Evolutionary conservation across 805 yeast genomes (phyloP).

Genomic region (Candida adriatica): DNA sequence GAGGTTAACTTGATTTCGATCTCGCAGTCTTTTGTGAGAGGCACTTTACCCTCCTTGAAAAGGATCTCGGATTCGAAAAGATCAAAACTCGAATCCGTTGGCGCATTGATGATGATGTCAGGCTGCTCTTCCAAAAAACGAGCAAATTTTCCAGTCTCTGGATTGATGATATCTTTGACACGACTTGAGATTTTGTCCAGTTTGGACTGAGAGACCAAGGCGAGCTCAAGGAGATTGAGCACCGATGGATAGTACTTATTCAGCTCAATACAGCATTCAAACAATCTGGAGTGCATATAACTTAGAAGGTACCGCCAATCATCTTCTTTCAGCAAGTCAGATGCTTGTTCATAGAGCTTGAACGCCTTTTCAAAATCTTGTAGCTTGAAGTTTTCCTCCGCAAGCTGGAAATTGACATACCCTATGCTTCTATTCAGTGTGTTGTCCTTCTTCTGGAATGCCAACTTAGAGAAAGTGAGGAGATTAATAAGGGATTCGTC

Average conservation of each 20-base stretch:
- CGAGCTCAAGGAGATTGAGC: slow-evolving; percentile 27
- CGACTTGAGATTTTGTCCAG: slow-evolving; percentile 1
- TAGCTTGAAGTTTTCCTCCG: slow-evolving; percentile 34
- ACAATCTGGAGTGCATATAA: slow-evolving; percentile 29
- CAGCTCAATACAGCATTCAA: slow-evolving; percentile 31
- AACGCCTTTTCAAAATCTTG: slow-evolving; percentile 35
- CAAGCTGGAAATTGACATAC: slow-evolving; percentile 43
- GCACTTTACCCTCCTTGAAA: slow-evolving; percentile 14
- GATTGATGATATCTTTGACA: slow-evolving; percentile 2
- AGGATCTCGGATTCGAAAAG: slow-evolving; percentile 20
- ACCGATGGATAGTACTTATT: slow-evolving; percentile 28
- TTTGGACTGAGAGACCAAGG: slow-evolving; percentile 17
- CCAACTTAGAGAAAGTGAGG: slow-evolving; percentile 30
- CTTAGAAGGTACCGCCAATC: slow-evolving; percentile 33
- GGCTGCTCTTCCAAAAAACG: slow-evolving; percentile 6
- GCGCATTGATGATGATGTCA: slow-evolving; percentile 17
- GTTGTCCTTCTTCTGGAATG: slow-evolving; percentile 30
- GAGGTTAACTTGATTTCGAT: slow-evolving; percentile 29
- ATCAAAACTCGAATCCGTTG: slow-evolving; percentile 21
- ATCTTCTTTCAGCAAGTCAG: slow-evolving; percentile 32
- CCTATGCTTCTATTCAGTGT: slow-evolving; percentile 33
- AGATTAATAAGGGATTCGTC: slow-evolving; percentile 21
- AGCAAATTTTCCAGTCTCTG: slow-evolving; percentile 1
- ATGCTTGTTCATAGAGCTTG: slow-evolving; percentile 33
- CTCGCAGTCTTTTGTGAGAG: slow-evolving; percentile 13